Percentiles rank a stretch among this genome's conserved stretches.
Evolutionary conservation across 2,329 filamentous ascomycete species (phyloP).

Genomic region (Xylariaceae sp.): DNA sequence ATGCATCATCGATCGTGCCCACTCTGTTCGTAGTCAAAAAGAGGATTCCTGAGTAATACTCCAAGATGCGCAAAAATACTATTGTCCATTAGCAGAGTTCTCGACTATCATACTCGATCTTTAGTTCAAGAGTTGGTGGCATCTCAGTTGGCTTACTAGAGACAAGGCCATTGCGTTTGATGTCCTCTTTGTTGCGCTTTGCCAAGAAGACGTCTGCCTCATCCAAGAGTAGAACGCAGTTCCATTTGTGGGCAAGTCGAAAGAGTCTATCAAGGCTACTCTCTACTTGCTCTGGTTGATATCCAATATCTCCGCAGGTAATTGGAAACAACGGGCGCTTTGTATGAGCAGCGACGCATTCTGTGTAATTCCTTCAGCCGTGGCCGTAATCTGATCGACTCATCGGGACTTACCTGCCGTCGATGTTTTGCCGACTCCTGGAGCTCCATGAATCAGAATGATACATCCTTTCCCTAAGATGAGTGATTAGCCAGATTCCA

Average conservation of each 20-base stretch:
- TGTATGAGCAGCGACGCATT: constrained; percentile 18
- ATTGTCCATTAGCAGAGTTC: too few relatives aligned
- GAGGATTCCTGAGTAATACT: constrained; percentile 38
- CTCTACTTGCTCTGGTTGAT: constrained; percentile 28
- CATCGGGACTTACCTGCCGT: constrained; percentile 21
- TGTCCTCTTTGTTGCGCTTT: constrained; percentile 13
- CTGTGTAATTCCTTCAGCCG: constrained; percentile 3
- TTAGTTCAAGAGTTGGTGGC: too few relatives aligned
- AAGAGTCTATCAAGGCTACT: constrained; percentile 18
- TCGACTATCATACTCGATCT: too few relatives aligned
- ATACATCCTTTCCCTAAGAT: constrained; percentile 27
- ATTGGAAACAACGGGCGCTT: constrained; percentile 13
- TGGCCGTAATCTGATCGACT: not conserved
- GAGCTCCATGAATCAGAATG: constrained; percentile 24
- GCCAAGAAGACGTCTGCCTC: constrained; percentile 13
- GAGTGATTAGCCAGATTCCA: not conserved
- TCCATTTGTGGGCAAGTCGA: constrained; percentile 16
- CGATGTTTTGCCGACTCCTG: constrained; percentile 30
- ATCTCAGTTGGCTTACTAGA: constrained; percentile 10
- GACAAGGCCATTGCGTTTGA: constrained; percentile 25
- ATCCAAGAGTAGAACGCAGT: constrained; percentile 15
- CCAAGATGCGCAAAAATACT: constrained; percentile 37
- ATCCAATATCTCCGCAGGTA: constrained; percentile 28
- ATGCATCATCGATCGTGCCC: constrained; percentile 40
- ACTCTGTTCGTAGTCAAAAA: constrained; percentile 44